Base-by-base conservation (phyloP, 805 yeast species). In the Torulaspora franciscae region DNA sequence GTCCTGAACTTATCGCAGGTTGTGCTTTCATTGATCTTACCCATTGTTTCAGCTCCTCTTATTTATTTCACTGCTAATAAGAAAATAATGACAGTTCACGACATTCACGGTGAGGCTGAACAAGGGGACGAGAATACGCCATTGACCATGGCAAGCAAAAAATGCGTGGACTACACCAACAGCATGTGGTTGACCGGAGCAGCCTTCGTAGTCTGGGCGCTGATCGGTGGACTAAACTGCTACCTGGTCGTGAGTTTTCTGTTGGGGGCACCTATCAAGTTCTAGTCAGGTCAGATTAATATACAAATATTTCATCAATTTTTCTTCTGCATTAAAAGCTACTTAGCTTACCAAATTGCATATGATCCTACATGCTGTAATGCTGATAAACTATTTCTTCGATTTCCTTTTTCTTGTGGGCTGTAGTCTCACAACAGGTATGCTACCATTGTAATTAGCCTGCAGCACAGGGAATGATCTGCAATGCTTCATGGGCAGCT, bases 31-130 rank as follows among this genome's bases (percentile, higher is more conserved):
- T 63, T 90, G 52, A 77, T 90, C 42, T 71, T 89, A 46, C 97
- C 97, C 1, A 77, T 87, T 49, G 93, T 89, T 5, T 80, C 89
- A 32, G 95, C 95, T 0, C 97, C 97, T 17, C 71, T 89, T 57
- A 81, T 88, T 46, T 83, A 79, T 62, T 86, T 88, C 62, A 88
- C 96, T 0, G 79, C 86, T 49, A 76, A 76, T 41, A 80, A 79
- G 56, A 65, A 72, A 40, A 77, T 79, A 47, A 84, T 84, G 93
- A 70, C 76, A 30, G 83, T 80, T 58, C 38, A 68, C 59, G 51
- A 74, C 66, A 25, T 42, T 17, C 35, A 69, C 68, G 70, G 71
- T 61, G 57, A 43, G n/a, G 48, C 37, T 28, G 47, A 53, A 38
- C 38, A 49, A 34, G 15, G 40, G 33, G 64, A 56, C 27, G 67